These are phyloP conservation scores for Cotoneaster glaucophyllus DNA, from an alignment of 306 rosid genomes.

Conservation along the genomic window DNA sequence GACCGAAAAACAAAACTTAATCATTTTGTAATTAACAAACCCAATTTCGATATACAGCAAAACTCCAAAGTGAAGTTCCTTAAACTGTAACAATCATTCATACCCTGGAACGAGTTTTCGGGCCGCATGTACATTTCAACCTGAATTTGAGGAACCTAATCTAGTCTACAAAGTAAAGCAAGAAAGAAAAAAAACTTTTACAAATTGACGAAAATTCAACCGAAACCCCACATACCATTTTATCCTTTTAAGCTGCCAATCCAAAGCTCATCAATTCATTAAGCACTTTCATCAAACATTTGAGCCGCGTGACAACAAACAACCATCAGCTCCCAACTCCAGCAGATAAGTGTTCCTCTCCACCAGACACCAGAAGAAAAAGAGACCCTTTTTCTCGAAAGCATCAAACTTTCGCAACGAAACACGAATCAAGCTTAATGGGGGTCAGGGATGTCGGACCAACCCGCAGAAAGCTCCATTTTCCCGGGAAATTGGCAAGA, in stretches of 20 bases:
- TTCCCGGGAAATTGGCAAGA: slow-evolving; percentile 1
- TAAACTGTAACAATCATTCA: background rate
- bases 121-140: background rate
- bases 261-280: slow-evolving; percentile 8
- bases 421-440: slow-evolving; percentile 7
- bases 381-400: slow-evolving; percentile 15
- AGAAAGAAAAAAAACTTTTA: background rate
- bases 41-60: background rate
- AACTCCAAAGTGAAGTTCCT: background rate
- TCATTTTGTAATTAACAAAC: background rate
- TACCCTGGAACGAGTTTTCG: background rate
- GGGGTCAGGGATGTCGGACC: slow-evolving; percentile 1
- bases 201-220: background rate
- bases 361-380: background rate
- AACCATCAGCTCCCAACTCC: background rate
- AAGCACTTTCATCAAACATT: slow-evolving; percentile 28
- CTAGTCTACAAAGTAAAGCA: background rate
- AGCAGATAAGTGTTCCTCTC: slow-evolving; percentile 14
- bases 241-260: slow-evolving; percentile 14
- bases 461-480: slow-evolving; percentile 14
- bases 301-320: slow-evolving; percentile 17
- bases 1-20: background rate
- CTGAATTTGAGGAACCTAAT: background rate
- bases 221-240: slow-evolving; percentile 42
- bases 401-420: slow-evolving; percentile 3